Base-by-base conservation (phyloP, 345 rosid genomes). In the Dipteronia dyeriana region DNA sequence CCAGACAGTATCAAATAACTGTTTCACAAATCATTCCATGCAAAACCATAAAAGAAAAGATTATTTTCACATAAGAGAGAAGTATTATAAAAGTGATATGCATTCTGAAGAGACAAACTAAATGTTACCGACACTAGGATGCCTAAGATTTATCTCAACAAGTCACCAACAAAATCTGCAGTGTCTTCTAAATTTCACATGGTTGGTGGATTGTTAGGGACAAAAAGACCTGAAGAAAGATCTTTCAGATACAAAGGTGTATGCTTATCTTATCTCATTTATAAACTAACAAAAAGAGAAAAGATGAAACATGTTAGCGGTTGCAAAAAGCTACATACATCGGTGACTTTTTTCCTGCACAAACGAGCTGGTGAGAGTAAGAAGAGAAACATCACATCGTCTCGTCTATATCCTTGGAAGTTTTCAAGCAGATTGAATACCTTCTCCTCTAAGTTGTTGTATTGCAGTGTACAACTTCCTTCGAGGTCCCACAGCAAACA, bases 401-500 rank as follows among this genome's bases (percentile, higher is more conserved):
- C 38, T 34, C 6, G 38, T 68, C 69, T 8, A 74, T 31, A 79
- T 38, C 39, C 34, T 20, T 47, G 57, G 16, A 73, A 34, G 71
- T 43, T 68, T 59, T 72, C 74, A 78, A 63, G 63, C n/a, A 69
- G 86, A n/a, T 53, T 53, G 82, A 60, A 70, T 51, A 9, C 25
- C 77, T 8, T 65, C 76, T 62, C 74, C 79, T 71, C 85, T 82
- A 20, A 89, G 70, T 59, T 77, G 85, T 66, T 75, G 85, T 79
- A 89, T 89, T 29, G 89, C 88, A 13, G 68, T 69, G 82, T 85
- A 89, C 51, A 89, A 60, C 83, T 87, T 89, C 84, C 92, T 78
- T 72, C 87, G 86, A 77, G 88, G 79, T 51, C 92, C 92, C 39
- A 89, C 87, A 49, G 92, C 91, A 34, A 60, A 59, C 11, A 87